These are phyloP conservation scores for Hanseniaspora occidentalis DNA, from an alignment of 805 yeast species.

Conservation along the genomic window DNA sequence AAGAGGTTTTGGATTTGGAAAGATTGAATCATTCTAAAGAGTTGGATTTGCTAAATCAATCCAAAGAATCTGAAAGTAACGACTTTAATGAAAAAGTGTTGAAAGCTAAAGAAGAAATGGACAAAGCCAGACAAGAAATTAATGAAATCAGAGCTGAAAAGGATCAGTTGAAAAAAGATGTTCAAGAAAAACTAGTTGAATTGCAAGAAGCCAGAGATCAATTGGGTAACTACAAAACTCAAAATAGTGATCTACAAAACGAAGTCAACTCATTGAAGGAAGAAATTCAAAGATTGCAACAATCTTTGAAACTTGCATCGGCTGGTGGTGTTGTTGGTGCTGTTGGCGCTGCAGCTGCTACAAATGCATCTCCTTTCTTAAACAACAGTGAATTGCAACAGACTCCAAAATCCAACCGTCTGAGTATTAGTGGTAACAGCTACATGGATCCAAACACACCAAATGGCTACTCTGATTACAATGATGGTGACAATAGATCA, in stretches of 20 bases:
- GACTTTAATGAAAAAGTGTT: constrained; percentile 43
- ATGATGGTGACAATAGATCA: constrained; percentile 29
- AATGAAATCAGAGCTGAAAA: constrained; percentile 50
- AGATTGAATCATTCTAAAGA: constrained; percentile 40
- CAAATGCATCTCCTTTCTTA: constrained; percentile 22
- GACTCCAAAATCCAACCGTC: constrained; percentile 5
- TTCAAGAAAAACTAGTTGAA: constrained; percentile 47
- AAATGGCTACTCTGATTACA: constrained; percentile 10
- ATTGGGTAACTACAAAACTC: constrained; percentile 44
- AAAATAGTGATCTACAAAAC: constrained; percentile 53
- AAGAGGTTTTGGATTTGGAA: constrained; percentile 40
- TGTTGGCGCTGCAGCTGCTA: constrained; percentile 19
- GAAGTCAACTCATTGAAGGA: constrained; percentile 37
- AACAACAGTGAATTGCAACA: constrained; percentile 8
- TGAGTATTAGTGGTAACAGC: constrained; percentile 8
- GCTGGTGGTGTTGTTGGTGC: constrained; percentile 11
- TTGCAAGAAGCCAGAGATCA: constrained; percentile 48
- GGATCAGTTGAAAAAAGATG: constrained; percentile 49
- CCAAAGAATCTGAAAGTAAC: constrained; percentile 37
- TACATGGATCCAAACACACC: constrained; percentile 9
- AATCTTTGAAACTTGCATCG: constrained; percentile 22
- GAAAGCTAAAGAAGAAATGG: constrained; percentile 41
- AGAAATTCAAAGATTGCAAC: constrained; percentile 34
- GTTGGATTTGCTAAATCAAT: constrained; percentile 31
- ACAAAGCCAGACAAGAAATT: constrained; percentile 45